Evolutionary conservation across 1,139 yeast genomes (phyloP), one percentile per base, ranked within the genome.

Genomic region (Protomyces pachydermus): DNA sequence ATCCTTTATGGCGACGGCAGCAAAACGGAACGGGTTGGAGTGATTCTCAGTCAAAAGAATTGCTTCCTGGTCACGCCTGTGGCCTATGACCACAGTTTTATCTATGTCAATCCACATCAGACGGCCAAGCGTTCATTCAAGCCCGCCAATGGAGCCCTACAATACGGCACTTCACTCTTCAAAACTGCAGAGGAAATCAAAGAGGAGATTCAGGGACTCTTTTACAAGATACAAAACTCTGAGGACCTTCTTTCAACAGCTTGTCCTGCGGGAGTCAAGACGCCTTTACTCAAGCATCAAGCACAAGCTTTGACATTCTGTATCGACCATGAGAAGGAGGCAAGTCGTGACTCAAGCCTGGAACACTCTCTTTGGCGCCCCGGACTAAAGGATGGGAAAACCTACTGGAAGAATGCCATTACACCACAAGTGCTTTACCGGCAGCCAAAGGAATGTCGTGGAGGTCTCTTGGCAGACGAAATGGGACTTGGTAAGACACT

Each of bases 401-500:
- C 63, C 1, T 56, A 56, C 10, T 62, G 65, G 52, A 55, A 56
- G 35, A 84, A 81, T 68, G 84, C 91, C 0, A 54, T 60, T 32
- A 60, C 64, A 10, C 58, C 58, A 9, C 58, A 54, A 18, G 58
- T 54, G 4, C 18, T 60, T 25, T 54, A 54, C 50, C 45, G 48
- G 97, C 77, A 80, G 66, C 81, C 85, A 16, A 86, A 87, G 68
- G 74, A 85, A 2, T 84, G 82, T 68, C 78, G 80, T 0, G 74
- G 77, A 74, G 98, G 99, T 67, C 93, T 95, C 65, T 81, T 95
- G 60, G 99, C 99, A 0, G 99, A 93, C 75, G 99, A 93, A 74
- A 93, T 93, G 99, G 99, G 99, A 66, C 81, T 95, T 60, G 99
- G 99, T 8, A 90, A 90, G 73, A 95, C 99, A 0, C 91, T 95